Base-by-base conservation (phyloP, 1,284 basidiomycete species). In the Apiotrichum montevideense region DNA sequence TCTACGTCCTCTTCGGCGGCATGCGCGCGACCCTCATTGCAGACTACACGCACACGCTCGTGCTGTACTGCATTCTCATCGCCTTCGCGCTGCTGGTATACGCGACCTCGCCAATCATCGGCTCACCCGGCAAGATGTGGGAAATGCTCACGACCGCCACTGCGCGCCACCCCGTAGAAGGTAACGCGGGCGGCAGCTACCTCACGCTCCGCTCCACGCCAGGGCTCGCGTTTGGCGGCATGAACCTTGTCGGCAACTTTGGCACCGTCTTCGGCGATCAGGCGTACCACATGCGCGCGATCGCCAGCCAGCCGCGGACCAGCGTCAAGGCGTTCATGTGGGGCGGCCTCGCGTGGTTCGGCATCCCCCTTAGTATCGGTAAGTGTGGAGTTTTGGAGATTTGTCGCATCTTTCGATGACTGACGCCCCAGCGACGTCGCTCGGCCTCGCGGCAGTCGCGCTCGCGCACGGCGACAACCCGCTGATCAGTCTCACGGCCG, bases 311-410 rank as follows among this genome's bases (percentile, higher is more conserved):
- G 34, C 91, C 90, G 0, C 84, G 83, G 1, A 86, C 83, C n/a
- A 87, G 87, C 33, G 88, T 92, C 49, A 89, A 88, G 72, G 92
- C 89, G 0, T 96, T 92, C 77, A 78, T 95, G 8, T 80, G 90
- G 29, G 92, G 91, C 49, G 92, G 92, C n/a, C 72, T 93, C 3
- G 87, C 88, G 10, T 91, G 90, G 89, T 85, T 92, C 67, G 85
- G 87, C 1, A 88, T 90, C 56, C 89, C 90, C 0, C 88, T 90
- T 72, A 71, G 63, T n/a, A 69, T 75, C 46, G 68, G 52, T 54
- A 15, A 11, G 52, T 54, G 3, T 9, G 10, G 4, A 14, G 10
- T 3, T 10, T 11, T 6, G 3, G 34, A 29, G 29, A 29, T 29
- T 29, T 29, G 29, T 29, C 29, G 29, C 29, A 29, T 29, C 29